A percentile compares a stretch with the other conserved stretches of the same genome.
Evolutionary conservation across 2,329 filamentous ascomycete genomes (phyloP).

Genomic region (Neopestalotiopsis sp.): DNA sequence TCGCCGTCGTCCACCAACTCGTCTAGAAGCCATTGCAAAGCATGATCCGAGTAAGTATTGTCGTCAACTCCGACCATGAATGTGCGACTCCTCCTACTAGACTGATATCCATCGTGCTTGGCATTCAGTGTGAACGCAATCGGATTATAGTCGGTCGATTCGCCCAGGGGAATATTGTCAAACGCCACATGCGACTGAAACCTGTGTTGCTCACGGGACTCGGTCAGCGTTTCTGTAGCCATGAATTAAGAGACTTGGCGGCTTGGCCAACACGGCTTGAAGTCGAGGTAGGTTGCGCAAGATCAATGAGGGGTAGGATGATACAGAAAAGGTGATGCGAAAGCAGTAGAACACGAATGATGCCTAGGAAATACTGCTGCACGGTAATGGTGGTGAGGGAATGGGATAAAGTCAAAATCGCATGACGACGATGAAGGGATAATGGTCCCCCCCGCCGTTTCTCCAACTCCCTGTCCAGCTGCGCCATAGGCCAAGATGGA

Average conservation of each 20-base stretch:
- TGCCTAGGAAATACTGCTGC: background rate
- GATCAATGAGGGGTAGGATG: background rate
- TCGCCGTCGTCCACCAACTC: conserved; percentile 93
- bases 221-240: conserved; percentile 40
- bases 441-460: background rate
- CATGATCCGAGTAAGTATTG: conserved; percentile 90
- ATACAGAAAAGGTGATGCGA: background rate
- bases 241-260: conserved; percentile 25
- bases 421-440: conserved; percentile 6
- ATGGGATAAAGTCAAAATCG: conserved; percentile 9
- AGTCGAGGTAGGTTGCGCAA: background rate
- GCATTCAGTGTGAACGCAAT: conserved; percentile 81
- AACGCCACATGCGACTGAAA: conserved; percentile 66
- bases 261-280: background rate
- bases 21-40: conserved; percentile 89
- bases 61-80: conserved; percentile 92
- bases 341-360: background rate
- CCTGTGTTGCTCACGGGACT: conserved; percentile 47
- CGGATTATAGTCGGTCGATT: conserved; percentile 64
- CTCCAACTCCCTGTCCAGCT: conserved; percentile 1
- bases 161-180: conserved; percentile 63
- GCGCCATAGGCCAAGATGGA: background rate
- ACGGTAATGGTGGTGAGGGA: background rate
- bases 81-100: conserved; percentile 79
- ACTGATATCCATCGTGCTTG: conserved; percentile 85